Percentiles rank a stretch among this genome's conserved stretches.
Evolutionary conservation across 1,284 basidiomycete genomes (phyloP).

Genomic region (Trichosporon sp.): DNA sequence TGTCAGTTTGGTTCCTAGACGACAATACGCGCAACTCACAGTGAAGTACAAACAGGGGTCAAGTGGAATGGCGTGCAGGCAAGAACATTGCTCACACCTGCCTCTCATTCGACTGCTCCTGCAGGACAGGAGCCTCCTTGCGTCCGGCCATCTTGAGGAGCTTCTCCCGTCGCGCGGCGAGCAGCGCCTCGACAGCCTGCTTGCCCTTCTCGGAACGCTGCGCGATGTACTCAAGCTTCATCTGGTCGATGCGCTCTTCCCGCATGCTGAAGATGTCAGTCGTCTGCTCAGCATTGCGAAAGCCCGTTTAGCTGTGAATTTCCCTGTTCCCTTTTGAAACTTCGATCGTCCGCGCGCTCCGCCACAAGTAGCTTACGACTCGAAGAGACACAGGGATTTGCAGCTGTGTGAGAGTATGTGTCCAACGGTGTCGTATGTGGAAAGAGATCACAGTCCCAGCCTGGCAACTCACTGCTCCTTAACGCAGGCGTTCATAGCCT

Average conservation of each 20-base stretch:
- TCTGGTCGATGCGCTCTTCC: conserved; percentile 35
- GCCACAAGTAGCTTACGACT: no score
- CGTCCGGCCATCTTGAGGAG: conserved; percentile 29
- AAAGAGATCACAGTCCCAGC: no score
- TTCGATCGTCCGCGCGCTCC: no score
- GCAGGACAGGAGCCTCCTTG: conserved; percentile 17
- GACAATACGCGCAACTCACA: neutral
- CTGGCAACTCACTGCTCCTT: conserved; percentile 71
- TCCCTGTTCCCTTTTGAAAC: no score
- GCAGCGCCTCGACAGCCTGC: conserved; percentile 33
- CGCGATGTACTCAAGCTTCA: conserved; percentile 45
- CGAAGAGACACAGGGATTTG: no score
- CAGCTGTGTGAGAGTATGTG: neutral
- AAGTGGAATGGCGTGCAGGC: no score
- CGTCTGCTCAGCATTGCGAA: no score
- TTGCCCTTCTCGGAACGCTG: conserved; percentile 37
- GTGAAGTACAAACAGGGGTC: neutral
- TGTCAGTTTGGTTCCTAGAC: neutral
- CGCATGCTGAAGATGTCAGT: conserved; percentile 31
- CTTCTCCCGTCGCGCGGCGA: conserved; percentile 25
- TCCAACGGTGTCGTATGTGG: no score
- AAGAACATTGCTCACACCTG: no score
- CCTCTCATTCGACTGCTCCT: neutral
- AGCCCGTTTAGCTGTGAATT: no score
- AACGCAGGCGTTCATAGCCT: conserved; percentile 71